phyloP scores from a whole-genome alignment of 768 basidiomycete genomes.

The Coprinellus aureogranulatus region DNA sequence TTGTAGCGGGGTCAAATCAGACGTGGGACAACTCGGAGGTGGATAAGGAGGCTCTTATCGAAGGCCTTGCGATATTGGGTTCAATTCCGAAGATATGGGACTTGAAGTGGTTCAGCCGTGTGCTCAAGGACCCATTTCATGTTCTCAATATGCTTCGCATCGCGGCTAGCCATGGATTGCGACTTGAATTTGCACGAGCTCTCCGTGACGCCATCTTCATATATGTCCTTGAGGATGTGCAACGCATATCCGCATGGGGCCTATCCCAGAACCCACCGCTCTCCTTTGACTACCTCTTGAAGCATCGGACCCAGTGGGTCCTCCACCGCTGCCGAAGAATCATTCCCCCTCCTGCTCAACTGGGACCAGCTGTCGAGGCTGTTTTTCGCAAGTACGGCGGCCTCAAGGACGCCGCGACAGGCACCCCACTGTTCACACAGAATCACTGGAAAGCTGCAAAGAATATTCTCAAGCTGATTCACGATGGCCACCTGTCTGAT shows the following conservation, averaged over 20 bases:
- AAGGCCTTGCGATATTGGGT: background rate
- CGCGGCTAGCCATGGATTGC: constrained; percentile 17
- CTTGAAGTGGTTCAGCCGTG: too few relatives aligned
- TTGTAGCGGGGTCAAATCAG: too few relatives aligned
- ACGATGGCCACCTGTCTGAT: constrained; percentile 27
- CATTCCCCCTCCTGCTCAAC: constrained; percentile 31
- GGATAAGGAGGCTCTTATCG: background rate
- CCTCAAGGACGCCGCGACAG: constrained; percentile 28
- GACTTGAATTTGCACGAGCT: constrained; percentile 15
- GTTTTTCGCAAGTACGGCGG: constrained; percentile 32
- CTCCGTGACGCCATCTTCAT: constrained; percentile 26
- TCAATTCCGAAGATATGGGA: too few relatives aligned
- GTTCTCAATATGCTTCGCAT: constrained; percentile 25
- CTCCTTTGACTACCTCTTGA: background rate
- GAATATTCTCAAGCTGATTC: constrained; percentile 26
- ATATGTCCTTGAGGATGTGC: constrained; percentile 9
- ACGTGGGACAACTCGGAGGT: background rate
- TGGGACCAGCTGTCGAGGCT: constrained; percentile 20
- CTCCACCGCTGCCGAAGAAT: constrained; percentile 21
- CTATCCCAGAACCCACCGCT: background rate
- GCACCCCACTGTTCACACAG: constrained; percentile 27
- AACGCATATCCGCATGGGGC: background rate
- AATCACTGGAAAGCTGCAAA: constrained; percentile 28
- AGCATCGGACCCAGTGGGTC: background rate
- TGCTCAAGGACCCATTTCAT: constrained; percentile 23